Percentiles rank a stretch among this genome's conserved stretches.
Conservation (phyloP, 176 grass and related monocot genomes). For the Carex kokanica region DNA sequence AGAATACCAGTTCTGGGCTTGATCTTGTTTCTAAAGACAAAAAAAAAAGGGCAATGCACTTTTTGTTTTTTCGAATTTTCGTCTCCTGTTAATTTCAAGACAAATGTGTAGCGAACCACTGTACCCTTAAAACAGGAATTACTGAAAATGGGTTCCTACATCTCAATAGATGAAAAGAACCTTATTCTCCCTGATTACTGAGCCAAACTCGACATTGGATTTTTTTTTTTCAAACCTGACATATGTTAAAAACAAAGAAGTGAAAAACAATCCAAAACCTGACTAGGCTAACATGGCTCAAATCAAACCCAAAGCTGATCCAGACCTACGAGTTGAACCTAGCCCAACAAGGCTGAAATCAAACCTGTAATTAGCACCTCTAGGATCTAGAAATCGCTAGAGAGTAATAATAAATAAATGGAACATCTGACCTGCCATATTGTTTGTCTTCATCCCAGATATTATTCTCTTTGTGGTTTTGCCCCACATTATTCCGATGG, state of each 20-base stretch:
- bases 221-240: not conserved
- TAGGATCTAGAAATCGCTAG: not conserved
- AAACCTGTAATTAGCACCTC: not conserved
- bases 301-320: not conserved
- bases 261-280: not conserved
- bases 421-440: not conserved
- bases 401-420: constrained; percentile 6
- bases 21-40: not conserved
- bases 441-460: not conserved
- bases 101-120: not conserved
- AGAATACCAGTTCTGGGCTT: not conserved
- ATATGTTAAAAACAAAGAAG: not conserved
- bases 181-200: not conserved
- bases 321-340: not conserved
- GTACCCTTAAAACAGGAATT: not conserved
- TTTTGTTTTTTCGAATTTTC: not conserved
- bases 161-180: not conserved
- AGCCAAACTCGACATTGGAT: not conserved
- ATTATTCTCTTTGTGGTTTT: not conserved
- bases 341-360: not conserved
- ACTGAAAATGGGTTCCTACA: not conserved
- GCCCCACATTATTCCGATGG: not conserved
- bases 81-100: not conserved
- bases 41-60: not conserved
- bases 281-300: not conserved